phyloP scores from a whole-genome alignment of 371 early-diverging fungal species.

The Chytridium lagenaria region DNA sequence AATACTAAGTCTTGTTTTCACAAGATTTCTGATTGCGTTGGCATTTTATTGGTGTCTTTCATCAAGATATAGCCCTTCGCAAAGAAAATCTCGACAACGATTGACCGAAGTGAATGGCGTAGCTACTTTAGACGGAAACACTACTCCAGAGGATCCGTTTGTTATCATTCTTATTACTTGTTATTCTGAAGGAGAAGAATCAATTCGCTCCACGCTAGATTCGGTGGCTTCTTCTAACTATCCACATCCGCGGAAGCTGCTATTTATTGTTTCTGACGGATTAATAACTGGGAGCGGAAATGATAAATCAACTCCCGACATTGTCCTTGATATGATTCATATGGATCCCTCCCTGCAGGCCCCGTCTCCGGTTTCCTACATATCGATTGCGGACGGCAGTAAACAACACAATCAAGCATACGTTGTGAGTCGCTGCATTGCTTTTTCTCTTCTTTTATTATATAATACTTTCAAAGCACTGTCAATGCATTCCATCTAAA shows the following conservation, averaged over 20 bases:
- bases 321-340: conserved; percentile 43
- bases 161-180: conserved; percentile 58
- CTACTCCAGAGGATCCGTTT: background rate
- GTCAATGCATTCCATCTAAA: no score
- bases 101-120: background rate
- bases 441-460: background rate
- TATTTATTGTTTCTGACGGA: conserved; percentile 50
- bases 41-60: conserved; percentile 37
- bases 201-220: conserved; percentile 61
- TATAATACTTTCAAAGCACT: no score
- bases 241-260: conserved; percentile 77
- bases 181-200: conserved; percentile 65
- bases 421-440: conserved; percentile 66
- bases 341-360: conserved; percentile 12
- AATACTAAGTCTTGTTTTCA: conserved; percentile 25
- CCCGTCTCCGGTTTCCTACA: conserved; percentile 74
- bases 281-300: conserved; percentile 42
- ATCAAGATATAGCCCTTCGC: conserved; percentile 1
- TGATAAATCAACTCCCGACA: conserved; percentile 41
- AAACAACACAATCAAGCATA: conserved; percentile 92
- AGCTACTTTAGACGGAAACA: conserved; percentile 35
- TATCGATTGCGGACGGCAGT: conserved; percentile 92
- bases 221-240: conserved; percentile 59
- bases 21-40: conserved; percentile 37
- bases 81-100: conserved; percentile 45